These are phyloP conservation scores for Durio zibethinus DNA, from an alignment of 345 rosid species.

Conservation along the genomic window DNA sequence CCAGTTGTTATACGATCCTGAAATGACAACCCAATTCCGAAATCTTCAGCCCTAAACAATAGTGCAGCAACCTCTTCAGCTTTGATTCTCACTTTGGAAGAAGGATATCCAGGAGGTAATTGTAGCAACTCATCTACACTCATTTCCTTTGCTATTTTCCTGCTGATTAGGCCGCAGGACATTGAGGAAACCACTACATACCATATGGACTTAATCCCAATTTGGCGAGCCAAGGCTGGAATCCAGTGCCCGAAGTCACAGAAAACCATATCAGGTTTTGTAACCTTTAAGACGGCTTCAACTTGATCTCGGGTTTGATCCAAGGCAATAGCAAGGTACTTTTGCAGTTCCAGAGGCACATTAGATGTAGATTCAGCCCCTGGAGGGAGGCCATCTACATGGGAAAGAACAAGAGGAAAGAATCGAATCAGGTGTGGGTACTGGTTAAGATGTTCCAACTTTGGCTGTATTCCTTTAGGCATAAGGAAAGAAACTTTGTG, in stretches of 20 bases:
- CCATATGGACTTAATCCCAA: not conserved
- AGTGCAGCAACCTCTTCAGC: conserved; percentile 13
- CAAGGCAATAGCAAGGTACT: not conserved
- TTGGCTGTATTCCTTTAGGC: conserved; percentile 34
- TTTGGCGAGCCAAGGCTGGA: conserved; percentile 17
- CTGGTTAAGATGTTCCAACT: conserved; percentile 32
- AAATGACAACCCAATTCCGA: not conserved
- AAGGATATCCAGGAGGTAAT: conserved; percentile 35
- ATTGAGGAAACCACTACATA: conserved; percentile 1
- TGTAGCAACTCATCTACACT: conserved; percentile 7
- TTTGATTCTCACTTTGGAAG: conserved; percentile 16
- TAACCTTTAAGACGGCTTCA: not conserved
- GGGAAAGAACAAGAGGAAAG: conserved; percentile 34
- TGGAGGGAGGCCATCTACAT: conserved; percentile 27
- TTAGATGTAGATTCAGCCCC: conserved; percentile 28
- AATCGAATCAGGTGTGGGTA: conserved; percentile 39
- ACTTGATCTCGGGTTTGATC: not conserved
- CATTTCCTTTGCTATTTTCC: not conserved
- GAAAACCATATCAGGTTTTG: conserved; percentile 27
- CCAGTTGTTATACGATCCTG: not conserved
- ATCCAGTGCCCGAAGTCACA: conserved; percentile 29
- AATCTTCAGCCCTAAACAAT: not conserved
- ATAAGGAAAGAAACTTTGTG: conserved; percentile 40
- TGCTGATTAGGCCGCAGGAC: not conserved
- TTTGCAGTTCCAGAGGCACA: conserved; percentile 9